phyloP scores from a whole-genome alignment of 139 green algal genomes.

The Astrephomene gubernaculifera region DNA sequence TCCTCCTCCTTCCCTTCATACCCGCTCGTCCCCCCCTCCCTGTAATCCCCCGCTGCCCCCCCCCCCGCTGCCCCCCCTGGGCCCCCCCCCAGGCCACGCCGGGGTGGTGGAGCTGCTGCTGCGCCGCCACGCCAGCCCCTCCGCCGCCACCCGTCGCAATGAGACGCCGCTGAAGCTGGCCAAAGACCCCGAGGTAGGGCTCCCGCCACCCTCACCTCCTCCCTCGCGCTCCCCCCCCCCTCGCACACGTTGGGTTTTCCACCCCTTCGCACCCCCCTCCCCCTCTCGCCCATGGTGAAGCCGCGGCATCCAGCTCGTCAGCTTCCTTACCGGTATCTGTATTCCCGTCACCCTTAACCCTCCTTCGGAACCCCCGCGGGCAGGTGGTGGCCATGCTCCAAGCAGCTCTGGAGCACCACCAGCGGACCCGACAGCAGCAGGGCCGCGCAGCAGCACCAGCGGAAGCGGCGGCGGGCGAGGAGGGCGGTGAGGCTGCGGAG shows the following conservation, averaged over 20 bases:
- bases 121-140: slow-evolving; percentile 69
- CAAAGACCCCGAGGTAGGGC: slow-evolving; percentile 43
- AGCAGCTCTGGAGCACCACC: neutral
- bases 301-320: no score
- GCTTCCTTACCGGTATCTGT: no score
- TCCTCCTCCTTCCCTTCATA: no score
- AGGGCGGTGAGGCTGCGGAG: neutral
- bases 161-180: slow-evolving; percentile 66
- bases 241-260: no score
- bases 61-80: neutral
- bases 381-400: slow-evolving; percentile 19
- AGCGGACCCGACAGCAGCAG: neutral
- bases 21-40: no score
- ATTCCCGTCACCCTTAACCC: no score
- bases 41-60: neutral
- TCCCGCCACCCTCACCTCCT: no score
- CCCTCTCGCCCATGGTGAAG: no score
- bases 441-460: neutral
- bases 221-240: no score
- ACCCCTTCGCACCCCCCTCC: no score
- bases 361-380: no score
- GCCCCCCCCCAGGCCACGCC: slow-evolving; percentile 56
- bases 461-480: neutral
- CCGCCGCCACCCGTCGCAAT: slow-evolving; percentile 61
- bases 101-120: slow-evolving; percentile 74